Conservation (phyloP, 345 rosid genomes). For the Populus ilicifolia region DNA sequence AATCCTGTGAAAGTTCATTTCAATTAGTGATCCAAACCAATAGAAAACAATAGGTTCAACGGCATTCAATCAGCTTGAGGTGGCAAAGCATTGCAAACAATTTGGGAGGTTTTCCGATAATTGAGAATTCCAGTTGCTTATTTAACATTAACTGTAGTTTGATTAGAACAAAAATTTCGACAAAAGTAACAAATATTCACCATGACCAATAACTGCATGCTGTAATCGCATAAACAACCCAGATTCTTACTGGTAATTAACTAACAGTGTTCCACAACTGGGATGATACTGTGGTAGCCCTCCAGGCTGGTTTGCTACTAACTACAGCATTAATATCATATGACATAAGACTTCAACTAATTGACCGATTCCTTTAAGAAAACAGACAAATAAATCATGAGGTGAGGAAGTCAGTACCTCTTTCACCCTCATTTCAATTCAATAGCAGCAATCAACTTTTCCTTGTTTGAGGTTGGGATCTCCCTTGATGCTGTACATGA, state of each 20-base stretch:
- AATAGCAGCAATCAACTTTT: neutral
- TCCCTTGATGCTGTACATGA: neutral
- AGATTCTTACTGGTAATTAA: neutral
- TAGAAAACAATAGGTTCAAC: neutral
- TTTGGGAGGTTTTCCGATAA: neutral
- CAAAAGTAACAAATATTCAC: neutral
- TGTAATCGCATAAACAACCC: neutral
- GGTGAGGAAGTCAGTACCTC: neutral
- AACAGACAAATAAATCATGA: neutral
- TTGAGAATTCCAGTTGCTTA: neutral
- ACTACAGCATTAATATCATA: neutral
- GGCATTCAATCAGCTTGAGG: neutral
- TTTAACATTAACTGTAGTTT: neutral
- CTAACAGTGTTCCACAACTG: neutral
- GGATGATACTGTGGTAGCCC: too few relatives aligned
- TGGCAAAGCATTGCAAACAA: neutral
- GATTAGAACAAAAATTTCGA: neutral
- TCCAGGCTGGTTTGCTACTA: neutral
- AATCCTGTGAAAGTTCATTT: slow-evolving; percentile 2
- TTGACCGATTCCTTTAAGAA: neutral
- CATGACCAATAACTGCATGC: neutral
- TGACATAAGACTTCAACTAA: neutral
- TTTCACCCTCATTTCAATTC: slow-evolving; percentile 6
- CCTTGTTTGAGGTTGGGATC: neutral
- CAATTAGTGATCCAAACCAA: neutral